Evolutionary conservation across 805 yeast genomes (phyloP).

Genomic region (Teunomyces barrocoloradensis): DNA sequence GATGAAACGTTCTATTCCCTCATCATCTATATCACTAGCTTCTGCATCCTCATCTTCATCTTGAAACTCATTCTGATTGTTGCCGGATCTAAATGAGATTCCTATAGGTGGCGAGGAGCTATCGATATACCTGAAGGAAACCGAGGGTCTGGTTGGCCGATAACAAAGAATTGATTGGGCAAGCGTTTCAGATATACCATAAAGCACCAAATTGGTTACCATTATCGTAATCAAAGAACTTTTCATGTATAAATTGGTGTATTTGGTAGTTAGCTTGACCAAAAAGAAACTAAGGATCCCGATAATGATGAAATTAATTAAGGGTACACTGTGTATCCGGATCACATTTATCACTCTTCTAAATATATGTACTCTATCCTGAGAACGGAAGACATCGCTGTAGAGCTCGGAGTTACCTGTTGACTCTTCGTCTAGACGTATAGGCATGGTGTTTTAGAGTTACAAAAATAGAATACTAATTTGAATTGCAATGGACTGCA

Average conservation of each 20-base stretch:
- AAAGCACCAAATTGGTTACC: constrained; percentile 73
- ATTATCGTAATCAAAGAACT: constrained; percentile 76
- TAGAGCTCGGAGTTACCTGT: neutral
- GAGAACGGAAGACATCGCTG: neutral
- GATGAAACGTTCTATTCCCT: constrained; percentile 29
- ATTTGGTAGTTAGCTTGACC: constrained; percentile 52
- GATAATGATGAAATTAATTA: constrained; percentile 55
- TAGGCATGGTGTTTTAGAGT: constrained; percentile 16
- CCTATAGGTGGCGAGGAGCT: constrained; percentile 6
- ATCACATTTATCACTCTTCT: constrained; percentile 26
- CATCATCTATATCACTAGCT: constrained; percentile 17
- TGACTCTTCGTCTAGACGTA: constrained; percentile 16
- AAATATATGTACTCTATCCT: neutral
- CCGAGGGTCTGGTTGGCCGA: constrained; percentile 17
- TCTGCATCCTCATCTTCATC: neutral
- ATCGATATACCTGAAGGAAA: constrained; percentile 20
- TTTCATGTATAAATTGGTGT: constrained; percentile 57
- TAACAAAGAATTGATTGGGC: constrained; percentile 67
- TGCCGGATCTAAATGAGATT: constrained; percentile 20
- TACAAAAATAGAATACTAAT: neutral
- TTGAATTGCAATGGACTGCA: neutral
- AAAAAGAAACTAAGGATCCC: constrained; percentile 48
- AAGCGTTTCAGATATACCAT: constrained; percentile 86
- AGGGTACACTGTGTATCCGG: constrained; percentile 50
- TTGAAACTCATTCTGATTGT: constrained; percentile 2